Base-by-base conservation (phyloP, 768 basidiomycete genomes). In the Mycena rosella region DNA sequence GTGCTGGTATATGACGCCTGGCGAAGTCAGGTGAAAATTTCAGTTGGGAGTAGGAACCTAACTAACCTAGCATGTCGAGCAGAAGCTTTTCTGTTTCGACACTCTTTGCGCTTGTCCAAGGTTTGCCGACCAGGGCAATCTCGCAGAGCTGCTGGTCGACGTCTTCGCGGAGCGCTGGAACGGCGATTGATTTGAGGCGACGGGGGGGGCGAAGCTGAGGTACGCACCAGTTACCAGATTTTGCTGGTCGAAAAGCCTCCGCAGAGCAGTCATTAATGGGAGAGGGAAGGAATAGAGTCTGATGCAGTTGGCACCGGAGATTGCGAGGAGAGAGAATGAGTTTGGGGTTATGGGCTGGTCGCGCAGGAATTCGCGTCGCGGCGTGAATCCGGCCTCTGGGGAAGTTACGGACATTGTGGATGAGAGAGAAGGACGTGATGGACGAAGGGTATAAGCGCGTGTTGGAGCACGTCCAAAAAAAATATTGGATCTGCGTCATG, bases 81-180 rank as follows among this genome's bases (percentile, higher is more conserved):
- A 94, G 80, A 63, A 94, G 87, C 69, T 86, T 88, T 76, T 94
- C 92, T 26, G 91, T 86, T 22, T 81, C 77, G 55, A 88, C 79
- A 69, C 84, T 88, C 82, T 91, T 94, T 58, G 91, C 81, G 68
- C 84, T 89, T 38, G 86, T 81, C 92, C 92, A 94, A 48, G 92
- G 92, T 78, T 89, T 93, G 30, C 87, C 88, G 36, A 88, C 85
- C 38, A 94, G 81, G 29, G 83, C 78, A 68, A 92, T 90, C 78
- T 94, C 91, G 76, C 81, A 88, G 63, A 91, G 82, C 69, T 87
- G 88, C 53, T 89, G 86, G 15, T 79, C 70, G 0, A 80, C 68
- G 74, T 91, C 87, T 78, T 92, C 88, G 47, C 88, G 82, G 60
- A 83, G 53, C 3, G 56, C 57, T 64, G 51, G 5, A 10, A 60